Evolutionary conservation across 1,139 yeast species (phyloP).

Genomic region (Zygosaccharomyces sapae): DNA sequence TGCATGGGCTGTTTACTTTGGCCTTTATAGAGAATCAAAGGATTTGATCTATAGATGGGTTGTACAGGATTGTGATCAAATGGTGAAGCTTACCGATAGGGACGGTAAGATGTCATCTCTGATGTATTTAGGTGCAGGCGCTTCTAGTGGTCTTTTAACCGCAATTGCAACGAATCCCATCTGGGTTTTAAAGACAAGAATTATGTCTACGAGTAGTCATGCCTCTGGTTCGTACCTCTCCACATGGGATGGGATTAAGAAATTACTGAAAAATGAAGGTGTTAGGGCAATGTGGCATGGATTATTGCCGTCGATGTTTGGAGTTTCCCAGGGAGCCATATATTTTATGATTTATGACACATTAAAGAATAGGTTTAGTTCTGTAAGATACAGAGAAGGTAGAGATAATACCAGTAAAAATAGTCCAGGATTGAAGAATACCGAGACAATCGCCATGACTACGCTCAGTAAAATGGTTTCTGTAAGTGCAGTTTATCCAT

Average conservation of each 20-base stretch:
- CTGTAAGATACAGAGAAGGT: conserved; percentile 12
- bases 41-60: conserved; percentile 28
- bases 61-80: conserved; percentile 3
- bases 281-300: conserved; percentile 75
- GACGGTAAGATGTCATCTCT: conserved; percentile 29
- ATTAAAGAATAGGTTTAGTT: conserved; percentile 42
- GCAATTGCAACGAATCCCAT: conserved; percentile 81
- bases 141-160: conserved; percentile 70
- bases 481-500: conserved; percentile 70
- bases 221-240: conserved; percentile 54
- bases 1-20: conserved; percentile 88
- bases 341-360: conserved; percentile 85
- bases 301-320: conserved; percentile 71
- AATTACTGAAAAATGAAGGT: conserved; percentile 61
- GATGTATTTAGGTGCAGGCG: conserved; percentile 49
- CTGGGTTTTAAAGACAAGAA: conserved; percentile 94
- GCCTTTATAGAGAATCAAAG: conserved; percentile 62
- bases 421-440: conserved; percentile 41
- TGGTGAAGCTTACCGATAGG: conserved; percentile 16
- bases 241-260: conserved; percentile 49
- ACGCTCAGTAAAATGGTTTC: conserved; percentile 68
- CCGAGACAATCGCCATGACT: conserved; percentile 60
- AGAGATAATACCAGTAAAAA: conserved; percentile 20
- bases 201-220: conserved; percentile 55
- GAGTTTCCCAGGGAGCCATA: conserved; percentile 83